phyloP scores from a whole-genome alignment of 371 early-diverging fungal genomes.

The Catenaria anguillulae region DNA sequence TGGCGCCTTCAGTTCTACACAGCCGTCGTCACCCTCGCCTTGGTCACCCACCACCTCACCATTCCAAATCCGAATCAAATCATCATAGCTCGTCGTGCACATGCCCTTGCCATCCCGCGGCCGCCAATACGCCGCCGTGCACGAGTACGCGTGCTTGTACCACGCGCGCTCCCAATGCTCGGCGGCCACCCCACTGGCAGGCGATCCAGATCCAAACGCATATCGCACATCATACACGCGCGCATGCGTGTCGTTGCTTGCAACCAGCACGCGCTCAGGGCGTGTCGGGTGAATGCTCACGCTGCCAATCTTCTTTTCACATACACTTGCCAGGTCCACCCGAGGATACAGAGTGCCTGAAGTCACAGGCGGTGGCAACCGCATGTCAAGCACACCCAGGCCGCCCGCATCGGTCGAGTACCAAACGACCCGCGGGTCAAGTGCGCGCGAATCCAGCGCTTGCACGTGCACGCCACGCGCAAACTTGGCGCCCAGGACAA shows the following conservation, averaged over 20 bases:
- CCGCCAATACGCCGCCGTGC: slow-evolving; percentile 3
- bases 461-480: not conserved
- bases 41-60: not conserved
- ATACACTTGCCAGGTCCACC: not conserved
- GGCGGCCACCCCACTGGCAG: not conserved
- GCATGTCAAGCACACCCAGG: too few relatives aligned
- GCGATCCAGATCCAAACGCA: not conserved
- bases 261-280: not conserved
- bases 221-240: not conserved
- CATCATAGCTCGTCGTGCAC: not conserved
- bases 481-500: not conserved
- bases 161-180: not conserved
- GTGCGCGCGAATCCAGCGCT: not conserved
- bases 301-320: not conserved
- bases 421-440: not conserved
- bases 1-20: not conserved
- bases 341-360: too few relatives aligned
- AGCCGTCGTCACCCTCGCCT: not conserved
- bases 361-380: too few relatives aligned
- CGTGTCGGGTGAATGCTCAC: not conserved
- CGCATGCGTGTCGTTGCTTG: not conserved
- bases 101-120: not conserved
- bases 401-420: not conserved
- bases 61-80: not conserved
- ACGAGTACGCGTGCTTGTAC: not conserved